Percentiles rank a stretch among this genome's conserved stretches.
Conservation (phyloP, 2,329 filamentous ascomycete genomes). For the Aureobasidium sp. region DNA sequence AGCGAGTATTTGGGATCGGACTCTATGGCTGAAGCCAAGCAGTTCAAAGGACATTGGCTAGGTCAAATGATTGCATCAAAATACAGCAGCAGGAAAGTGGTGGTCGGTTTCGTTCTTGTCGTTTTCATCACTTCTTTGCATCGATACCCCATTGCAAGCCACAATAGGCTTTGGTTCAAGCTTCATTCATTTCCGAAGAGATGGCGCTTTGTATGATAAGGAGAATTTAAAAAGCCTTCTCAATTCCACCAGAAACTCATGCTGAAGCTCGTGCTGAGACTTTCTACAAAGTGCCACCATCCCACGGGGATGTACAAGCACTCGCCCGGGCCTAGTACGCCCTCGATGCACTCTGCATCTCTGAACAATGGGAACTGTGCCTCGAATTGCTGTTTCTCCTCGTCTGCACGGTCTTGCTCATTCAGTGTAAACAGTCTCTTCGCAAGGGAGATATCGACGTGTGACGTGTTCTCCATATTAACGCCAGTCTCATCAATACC, state of each 20-base stretch:
- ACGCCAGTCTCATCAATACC: constrained; percentile 57
- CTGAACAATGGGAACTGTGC: constrained; percentile 45
- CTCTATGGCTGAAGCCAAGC: not conserved
- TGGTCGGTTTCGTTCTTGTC: not conserved
- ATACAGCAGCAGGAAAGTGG: not conserved
- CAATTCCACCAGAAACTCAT: constrained; percentile 95
- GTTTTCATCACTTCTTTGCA: not conserved
- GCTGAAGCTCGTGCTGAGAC: constrained; percentile 78
- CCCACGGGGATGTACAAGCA: constrained; percentile 82
- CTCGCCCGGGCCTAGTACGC: constrained; percentile 71
- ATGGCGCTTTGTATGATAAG: not conserved
- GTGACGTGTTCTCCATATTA: constrained; percentile 87
- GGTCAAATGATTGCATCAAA: not conserved
- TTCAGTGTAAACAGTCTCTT: constrained; percentile 15
- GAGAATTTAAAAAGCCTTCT: constrained; percentile 9
- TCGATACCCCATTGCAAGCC: constrained; percentile 8
- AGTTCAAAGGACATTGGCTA: not conserved
- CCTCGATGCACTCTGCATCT: constrained; percentile 61
- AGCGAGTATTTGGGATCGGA: not conserved
- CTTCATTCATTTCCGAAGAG: not conserved
- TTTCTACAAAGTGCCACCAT: constrained; percentile 97
- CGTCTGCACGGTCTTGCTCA: constrained; percentile 11
- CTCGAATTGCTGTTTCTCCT: constrained; percentile 23
- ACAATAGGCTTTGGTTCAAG: not conserved
- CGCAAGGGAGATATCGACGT: constrained; percentile 52